phyloP scores from a whole-genome alignment of 1,139 yeast genomes.

The Pichia sp. region DNA sequence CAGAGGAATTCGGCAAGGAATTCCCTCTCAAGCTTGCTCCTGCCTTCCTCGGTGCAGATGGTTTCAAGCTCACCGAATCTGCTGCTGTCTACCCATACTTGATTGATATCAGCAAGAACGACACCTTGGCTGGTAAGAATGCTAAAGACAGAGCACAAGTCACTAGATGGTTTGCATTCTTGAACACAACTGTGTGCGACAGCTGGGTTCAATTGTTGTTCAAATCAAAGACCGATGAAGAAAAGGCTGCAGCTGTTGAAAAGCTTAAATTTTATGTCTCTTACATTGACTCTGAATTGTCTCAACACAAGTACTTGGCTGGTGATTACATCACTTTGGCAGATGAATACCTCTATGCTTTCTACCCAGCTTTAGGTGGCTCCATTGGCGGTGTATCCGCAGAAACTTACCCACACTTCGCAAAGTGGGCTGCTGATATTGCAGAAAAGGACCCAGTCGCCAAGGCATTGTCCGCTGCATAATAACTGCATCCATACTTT shows the following conservation, averaged over 20 bases:
- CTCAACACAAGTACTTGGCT: slow-evolving; percentile 3
- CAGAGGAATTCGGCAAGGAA: neutral
- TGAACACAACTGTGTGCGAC: slow-evolving; percentile 21
- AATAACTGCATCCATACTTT: neutral
- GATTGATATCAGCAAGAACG: slow-evolving; percentile 14
- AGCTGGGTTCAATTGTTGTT: slow-evolving; percentile 1
- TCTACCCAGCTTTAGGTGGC: neutral
- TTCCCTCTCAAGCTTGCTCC: slow-evolving; percentile 28
- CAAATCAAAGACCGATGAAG: slow-evolving; percentile 4
- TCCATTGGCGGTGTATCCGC: neutral
- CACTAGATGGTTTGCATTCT: slow-evolving; percentile 25
- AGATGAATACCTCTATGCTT: slow-evolving; percentile 4
- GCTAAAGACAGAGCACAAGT: slow-evolving; percentile 23
- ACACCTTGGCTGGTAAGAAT: slow-evolving; percentile 19
- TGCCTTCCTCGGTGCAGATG: slow-evolving; percentile 25
- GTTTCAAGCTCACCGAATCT: slow-evolving; percentile 24
- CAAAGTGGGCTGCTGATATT: slow-evolving; percentile 14
- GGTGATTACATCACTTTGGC: slow-evolving; percentile 5
- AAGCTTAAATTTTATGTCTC: neutral
- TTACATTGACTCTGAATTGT: slow-evolving; percentile 7
- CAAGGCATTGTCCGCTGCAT: neutral
- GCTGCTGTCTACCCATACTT: slow-evolving; percentile 25
- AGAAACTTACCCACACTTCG: slow-evolving; percentile 9
- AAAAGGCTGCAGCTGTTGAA: neutral
- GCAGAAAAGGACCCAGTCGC: slow-evolving; percentile 14